Evolutionary conservation across 495 filamentous ascomycete genomes (phyloP).

Genomic region (Lasiosphaeria miniovina): DNA sequence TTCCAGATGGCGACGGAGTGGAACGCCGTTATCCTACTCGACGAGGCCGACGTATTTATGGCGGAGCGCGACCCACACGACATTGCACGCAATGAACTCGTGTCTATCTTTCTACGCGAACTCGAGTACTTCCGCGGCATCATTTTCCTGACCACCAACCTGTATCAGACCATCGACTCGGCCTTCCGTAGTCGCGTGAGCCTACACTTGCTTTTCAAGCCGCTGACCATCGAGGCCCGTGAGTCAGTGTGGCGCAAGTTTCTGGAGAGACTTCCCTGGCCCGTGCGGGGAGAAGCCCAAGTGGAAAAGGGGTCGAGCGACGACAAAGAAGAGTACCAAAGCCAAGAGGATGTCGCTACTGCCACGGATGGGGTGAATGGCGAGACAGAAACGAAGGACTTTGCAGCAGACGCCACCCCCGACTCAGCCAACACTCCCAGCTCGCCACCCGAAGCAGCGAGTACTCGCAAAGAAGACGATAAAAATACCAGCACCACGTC

Average conservation of each 20-base stretch:
- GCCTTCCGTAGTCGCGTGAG: conserved; percentile 36
- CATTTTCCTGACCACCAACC: conserved; percentile 52
- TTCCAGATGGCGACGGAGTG: conserved; percentile 51
- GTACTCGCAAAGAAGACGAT: no score
- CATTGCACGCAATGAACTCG: conserved; percentile 51
- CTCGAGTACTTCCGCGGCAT: conserved; percentile 58
- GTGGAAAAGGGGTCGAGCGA: background rate
- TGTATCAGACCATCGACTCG: conserved; percentile 33
- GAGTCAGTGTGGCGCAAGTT: conserved; percentile 33
- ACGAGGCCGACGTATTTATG: conserved; percentile 54
- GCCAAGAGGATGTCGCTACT: background rate
- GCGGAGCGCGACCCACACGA: conserved; percentile 46
- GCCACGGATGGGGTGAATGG: background rate
- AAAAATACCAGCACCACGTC: background rate
- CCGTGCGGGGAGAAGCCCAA: background rate
- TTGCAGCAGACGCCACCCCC: background rate
- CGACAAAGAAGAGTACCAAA: background rate
- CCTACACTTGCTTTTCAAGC: conserved; percentile 31
- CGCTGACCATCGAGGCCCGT: conserved; percentile 26
- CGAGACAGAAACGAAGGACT: conserved; percentile 17
- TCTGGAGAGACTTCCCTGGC: conserved; percentile 19
- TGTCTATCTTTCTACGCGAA: conserved; percentile 52
- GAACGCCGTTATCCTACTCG: conserved; percentile 52
- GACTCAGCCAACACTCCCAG: conserved; percentile 21
- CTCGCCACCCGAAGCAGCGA: background rate